These are phyloP conservation scores for Bruguiera hainesii DNA, from an alignment of 441 rosid genomes.

Conservation along the genomic window DNA sequence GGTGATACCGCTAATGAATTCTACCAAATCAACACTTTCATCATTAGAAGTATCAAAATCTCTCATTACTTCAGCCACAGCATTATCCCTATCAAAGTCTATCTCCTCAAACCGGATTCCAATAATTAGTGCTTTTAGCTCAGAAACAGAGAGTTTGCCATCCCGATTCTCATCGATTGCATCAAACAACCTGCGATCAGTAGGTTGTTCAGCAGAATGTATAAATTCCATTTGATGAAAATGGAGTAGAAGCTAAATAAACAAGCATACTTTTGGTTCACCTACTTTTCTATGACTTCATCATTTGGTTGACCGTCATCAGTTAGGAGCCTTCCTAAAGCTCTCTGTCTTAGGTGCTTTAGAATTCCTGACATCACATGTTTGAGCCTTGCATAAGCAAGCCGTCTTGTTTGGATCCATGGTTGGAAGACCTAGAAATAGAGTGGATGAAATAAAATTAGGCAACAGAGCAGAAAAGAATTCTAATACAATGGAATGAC, in stretches of 20 bases:
- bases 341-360: constrained; percentile 52
- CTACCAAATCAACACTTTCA: constrained; percentile 33
- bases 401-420: constrained; percentile 66
- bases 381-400: constrained; percentile 60
- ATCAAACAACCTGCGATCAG: constrained; percentile 55
- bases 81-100: constrained; percentile 68
- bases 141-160: constrained; percentile 45
- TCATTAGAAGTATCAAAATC: constrained; percentile 72
- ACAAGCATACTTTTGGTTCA: constrained; percentile 12
- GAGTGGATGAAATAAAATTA: too few relatives aligned
- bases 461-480: too few relatives aligned
- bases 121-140: constrained; percentile 71
- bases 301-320: constrained; percentile 57
- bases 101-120: constrained; percentile 85
- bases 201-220: constrained; percentile 7
- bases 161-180: constrained; percentile 67
- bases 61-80: constrained; percentile 51
- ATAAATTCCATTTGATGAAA: constrained; percentile 1
- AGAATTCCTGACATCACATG: constrained; percentile 71
- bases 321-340: constrained; percentile 63
- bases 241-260: constrained; percentile 4
- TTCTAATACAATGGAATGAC: too few relatives aligned
- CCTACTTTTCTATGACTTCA: constrained; percentile 49
- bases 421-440: constrained; percentile 69
- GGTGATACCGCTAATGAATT: constrained; percentile 53